Evolutionary conservation across 441 rosid genomes (phyloP), one percentile per base, ranked within the genome.

Genomic region (Kokia cookei): DNA sequence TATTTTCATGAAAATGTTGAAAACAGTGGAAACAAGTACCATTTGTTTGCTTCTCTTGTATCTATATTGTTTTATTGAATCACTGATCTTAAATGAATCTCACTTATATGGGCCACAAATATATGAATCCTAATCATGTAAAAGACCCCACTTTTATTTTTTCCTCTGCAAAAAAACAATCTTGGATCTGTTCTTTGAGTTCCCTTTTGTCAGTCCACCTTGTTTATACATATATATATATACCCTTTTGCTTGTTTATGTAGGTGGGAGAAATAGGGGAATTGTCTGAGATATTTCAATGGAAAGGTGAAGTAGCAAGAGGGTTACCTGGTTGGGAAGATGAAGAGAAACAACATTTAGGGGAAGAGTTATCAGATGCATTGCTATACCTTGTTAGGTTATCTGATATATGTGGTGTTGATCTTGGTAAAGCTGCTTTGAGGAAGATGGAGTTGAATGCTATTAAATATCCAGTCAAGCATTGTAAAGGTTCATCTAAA

Each of bases 251-350:
- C 37, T 32, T 32, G 37, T 32, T 32, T 32, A 32, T 32, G 4
- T 4, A 94, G 98, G 97, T 94, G 65, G 96, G 96, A 14, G 98
- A 94, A 81, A 91, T 94, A 24, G 97, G 98, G 65, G 98, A 94
- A 71, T 71, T 94, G 55, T 92, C 97, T 35, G 94, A 94, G 90
- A 94, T 94, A 86, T 94, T 94, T 74, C 98, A 94, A 69, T 94
- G 98, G 98, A 94, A 84, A 85, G 97, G 97, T 27, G 98, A 94
- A 84, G 98, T 94, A 0, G 86, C 92, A 7, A 88, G 75, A 74
- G 98, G 98, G 29, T 82, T 91, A 45, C 91, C 96, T 6, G 96
- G 79, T 54, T 94, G 94, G 94, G 73, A 87, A 84, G 96, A 94
- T 61, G 93, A 90, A 50, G 97, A 94, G 76, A 92, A 82, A 74